A percentile compares a stretch with the other conserved stretches of the same genome.
These are phyloP conservation scores for Trypanosoma cruzi DNA, from an alignment of 208 protist species.

Conservation along the genomic window DNA sequence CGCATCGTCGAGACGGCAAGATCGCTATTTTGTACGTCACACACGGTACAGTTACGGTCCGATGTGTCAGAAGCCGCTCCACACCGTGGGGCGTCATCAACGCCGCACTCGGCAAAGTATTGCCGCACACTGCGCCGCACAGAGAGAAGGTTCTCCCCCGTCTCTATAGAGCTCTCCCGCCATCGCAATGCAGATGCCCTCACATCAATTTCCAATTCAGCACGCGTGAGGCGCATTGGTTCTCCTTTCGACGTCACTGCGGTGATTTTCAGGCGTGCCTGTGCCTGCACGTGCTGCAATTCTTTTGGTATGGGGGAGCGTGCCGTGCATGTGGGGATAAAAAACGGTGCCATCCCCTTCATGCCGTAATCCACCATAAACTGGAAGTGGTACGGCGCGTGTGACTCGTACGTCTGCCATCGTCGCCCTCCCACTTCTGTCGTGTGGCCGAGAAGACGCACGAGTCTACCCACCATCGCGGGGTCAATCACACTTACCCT, in stretches of 20 bases:
- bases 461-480: slow-evolving; percentile 31
- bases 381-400: slow-evolving; percentile 67
- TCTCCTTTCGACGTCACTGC: slow-evolving; percentile 30
- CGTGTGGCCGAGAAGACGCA: slow-evolving; percentile 52
- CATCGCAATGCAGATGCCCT: slow-evolving; percentile 20
- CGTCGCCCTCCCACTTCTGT: slow-evolving; percentile 43
- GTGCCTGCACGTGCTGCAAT: background rate
- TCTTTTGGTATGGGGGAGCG: slow-evolving; percentile 24
- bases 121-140: slow-evolving; percentile 40
- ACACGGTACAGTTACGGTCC: slow-evolving; percentile 42
- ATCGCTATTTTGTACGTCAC: slow-evolving; percentile 48
- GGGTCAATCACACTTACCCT: slow-evolving; percentile 68
- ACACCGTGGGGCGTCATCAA: slow-evolving; percentile 49
- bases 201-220: slow-evolving; percentile 64
- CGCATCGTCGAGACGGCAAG: slow-evolving; percentile 44
- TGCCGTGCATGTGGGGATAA: slow-evolving; percentile 30
- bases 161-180: slow-evolving; percentile 2
- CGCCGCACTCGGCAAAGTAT: slow-evolving; percentile 65
- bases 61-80: slow-evolving; percentile 21
- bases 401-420: slow-evolving; percentile 73
- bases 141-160: slow-evolving; percentile 54
- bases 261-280: slow-evolving; percentile 30
- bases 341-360: slow-evolving; percentile 59
- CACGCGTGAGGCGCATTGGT: slow-evolving; percentile 41
- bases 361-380: slow-evolving; percentile 76